Evolutionary conservation across 257 asterid genomes (phyloP), one percentile per base, ranked within the genome.

Genomic region (Galeopsis tetrahit): DNA sequence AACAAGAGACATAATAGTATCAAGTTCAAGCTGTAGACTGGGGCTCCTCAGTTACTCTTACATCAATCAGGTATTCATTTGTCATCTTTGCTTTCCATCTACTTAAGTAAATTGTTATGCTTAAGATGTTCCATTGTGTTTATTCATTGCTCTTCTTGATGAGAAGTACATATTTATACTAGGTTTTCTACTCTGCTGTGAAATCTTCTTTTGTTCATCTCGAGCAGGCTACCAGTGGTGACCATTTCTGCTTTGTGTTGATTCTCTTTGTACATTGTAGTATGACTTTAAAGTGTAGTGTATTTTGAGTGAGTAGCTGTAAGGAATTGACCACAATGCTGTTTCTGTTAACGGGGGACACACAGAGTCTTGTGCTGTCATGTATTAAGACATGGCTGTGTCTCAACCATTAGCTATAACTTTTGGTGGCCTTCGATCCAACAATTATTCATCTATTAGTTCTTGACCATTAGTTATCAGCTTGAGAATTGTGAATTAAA

Each of bases 241-340:
- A 38, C 7, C 42, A 38, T 38, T 38, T 38, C 42, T 38, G 28
- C 28, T 21, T 21, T 21, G 28, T 21, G 28, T 21, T 21, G 42
- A 4, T 38, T 38, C 42, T 38, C 13, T 42, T 42, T 42, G 13
- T 42, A 8, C 48, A 9, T 42, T 9, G 28, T 21, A 21, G 28
- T 21, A 21, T 21, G 28, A 21, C 28, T 21, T 0, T 21, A 21
- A 21, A 21, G 0, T 21, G 28, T 8, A 42, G 3, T 31, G 43
- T 63, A 40, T 40, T 5, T 72, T 72, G 65, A 28, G 40, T 72
- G 77, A 62, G 58, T 49, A 36, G 48, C 40, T 70, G 31, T 52
- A 14, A 17, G 38, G 28, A 4, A 42, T 42, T 42, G 48, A 42
- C 48, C 13, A 9, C 13, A 42, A 8, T 7, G 48, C 10, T 42